phyloP scores from a whole-genome alignment of 78 protist genomes.

The Protostelium mycophagum region DNA sequence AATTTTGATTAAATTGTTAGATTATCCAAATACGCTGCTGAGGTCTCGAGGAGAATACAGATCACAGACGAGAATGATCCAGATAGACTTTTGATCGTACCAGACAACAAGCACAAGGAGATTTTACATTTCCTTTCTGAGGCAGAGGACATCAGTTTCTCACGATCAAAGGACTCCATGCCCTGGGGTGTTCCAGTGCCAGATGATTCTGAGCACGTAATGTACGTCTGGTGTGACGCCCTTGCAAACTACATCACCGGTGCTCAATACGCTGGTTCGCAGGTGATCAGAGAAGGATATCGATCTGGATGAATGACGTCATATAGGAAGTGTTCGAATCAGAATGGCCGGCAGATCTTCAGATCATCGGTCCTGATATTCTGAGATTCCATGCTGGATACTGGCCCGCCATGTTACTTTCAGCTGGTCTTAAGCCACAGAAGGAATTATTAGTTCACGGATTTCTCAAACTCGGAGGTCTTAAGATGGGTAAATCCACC shows the following conservation, averaged over 20 bases:
- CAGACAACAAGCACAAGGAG: neutral
- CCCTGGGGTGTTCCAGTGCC: constrained; percentile 94
- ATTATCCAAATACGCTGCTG: neutral
- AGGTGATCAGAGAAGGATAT: neutral
- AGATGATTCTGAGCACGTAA: constrained; percentile 71
- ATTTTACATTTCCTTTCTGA: neutral
- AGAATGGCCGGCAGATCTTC: constrained; percentile 55
- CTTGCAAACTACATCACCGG: constrained; percentile 91
- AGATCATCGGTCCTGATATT: constrained; percentile 96
- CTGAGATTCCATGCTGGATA: constrained; percentile 86
- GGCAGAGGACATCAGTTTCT: constrained; percentile 69
- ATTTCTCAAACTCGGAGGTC: constrained; percentile 77
- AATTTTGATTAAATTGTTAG: neutral
- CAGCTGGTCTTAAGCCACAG: constrained; percentile 49
- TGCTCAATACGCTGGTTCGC: constrained; percentile 49
- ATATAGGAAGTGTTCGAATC: neutral
- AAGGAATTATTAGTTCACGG: constrained; percentile 73
- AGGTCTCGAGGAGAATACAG: neutral
- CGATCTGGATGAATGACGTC: neutral
- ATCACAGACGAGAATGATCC: neutral
- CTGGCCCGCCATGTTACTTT: constrained; percentile 94
- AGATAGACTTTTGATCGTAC: neutral
- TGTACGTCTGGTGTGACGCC: constrained; percentile 99
- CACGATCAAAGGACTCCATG: constrained; percentile 60
- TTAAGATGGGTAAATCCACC: constrained; percentile 77